A percentile compares a stretch with the other conserved stretches of the same genome.
These are phyloP conservation scores for Syzygium malaccense DNA, from an alignment of 441 rosid species.

Conservation along the genomic window DNA sequence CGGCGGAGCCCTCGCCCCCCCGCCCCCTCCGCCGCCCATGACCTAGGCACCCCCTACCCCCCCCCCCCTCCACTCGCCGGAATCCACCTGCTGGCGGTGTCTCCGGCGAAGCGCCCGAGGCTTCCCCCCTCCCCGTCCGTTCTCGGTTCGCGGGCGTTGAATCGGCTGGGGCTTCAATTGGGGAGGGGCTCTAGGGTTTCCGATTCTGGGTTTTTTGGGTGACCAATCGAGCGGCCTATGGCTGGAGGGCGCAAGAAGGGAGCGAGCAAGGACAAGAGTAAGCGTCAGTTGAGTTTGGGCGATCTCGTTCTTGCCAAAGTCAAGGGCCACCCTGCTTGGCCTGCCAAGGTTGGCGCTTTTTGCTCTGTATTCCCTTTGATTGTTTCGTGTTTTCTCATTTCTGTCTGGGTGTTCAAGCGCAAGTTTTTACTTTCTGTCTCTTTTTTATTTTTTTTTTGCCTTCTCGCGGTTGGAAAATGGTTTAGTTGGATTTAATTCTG, in stretches of 20 bases:
- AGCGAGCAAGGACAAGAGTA: slow-evolving; percentile 58
- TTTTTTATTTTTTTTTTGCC: neutral
- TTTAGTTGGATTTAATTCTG: neutral
- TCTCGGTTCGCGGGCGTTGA: slow-evolving; percentile 18
- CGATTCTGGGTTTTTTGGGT: slow-evolving; percentile 1
- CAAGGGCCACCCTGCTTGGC: slow-evolving; percentile 99
- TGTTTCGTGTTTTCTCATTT: neutral
- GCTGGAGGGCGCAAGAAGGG: slow-evolving; percentile 95
- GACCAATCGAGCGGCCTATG: slow-evolving; percentile 26
- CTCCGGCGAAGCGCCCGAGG: slow-evolving; percentile 16
- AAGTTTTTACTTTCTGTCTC: neutral
- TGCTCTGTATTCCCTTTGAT: neutral
- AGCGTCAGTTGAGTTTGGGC: slow-evolving; percentile 72
- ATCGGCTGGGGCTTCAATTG: neutral
- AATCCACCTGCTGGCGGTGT: slow-evolving; percentile 20
- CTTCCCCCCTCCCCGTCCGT: neutral
- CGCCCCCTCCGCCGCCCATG: slow-evolving; percentile 4
- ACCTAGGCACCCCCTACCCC: slow-evolving; percentile 2
- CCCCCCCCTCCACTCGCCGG: slow-evolving; percentile 17
- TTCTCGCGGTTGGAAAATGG: neutral
- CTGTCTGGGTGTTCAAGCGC: neutral
- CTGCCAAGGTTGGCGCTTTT: slow-evolving; percentile 69
- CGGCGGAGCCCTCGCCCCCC: neutral
- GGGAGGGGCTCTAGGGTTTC: neutral
- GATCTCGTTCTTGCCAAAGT: slow-evolving; percentile 99